Evolutionary conservation across 805 yeast genomes (phyloP), one percentile per base, ranked within the genome.

Genomic region (Vanderwaltozyma polyspora): DNA sequence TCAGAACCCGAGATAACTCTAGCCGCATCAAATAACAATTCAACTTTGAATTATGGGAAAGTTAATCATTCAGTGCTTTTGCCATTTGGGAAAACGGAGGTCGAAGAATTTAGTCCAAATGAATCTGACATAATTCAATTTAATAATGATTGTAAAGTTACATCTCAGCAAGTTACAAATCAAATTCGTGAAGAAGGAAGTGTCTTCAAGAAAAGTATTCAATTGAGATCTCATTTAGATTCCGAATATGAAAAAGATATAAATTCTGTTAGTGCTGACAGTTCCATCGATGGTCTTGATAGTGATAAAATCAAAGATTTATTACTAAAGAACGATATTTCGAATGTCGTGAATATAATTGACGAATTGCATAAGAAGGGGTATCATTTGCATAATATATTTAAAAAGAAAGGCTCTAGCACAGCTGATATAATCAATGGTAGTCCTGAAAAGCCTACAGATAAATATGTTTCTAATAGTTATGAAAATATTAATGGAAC

Each of bases 331-430:
- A 57, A 68, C 19, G 64, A 64, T 41, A 51, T 63, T 8, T 51
- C 62, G 4, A 57, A 61, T 19, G 56, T 67, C 11, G 49, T 62
- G 8, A 56, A 55, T 14, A 55, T 62, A 5, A 48, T 69, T 29
- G 61, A 60, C 30, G 55, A 58, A 21, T 42, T 69, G 36, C 65
- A 65, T 36, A 51, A 45, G 7, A 51, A 56, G 21, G 72, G 73
- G 4, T 57, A 67, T 12, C 49, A 61, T 14, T 38, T 68, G n/a
- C 57, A 60, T 23, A 56, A 56, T 25, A 41, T 56, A 16, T 59
- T 59, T 38, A 55, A 51, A 36, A 58, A 57, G 32, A n/a, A 16
- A 9, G 13, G 16, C 6, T 8, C 10, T 21, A 21, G 10, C 10
- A 21, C 23, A 21, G 23, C 10, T 21, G 23, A 21, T 21, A n/a